These are phyloP conservation scores for Penicillium sp. DNA, from an alignment of 2,329 filamentous ascomycete species.

Conservation along the genomic window DNA sequence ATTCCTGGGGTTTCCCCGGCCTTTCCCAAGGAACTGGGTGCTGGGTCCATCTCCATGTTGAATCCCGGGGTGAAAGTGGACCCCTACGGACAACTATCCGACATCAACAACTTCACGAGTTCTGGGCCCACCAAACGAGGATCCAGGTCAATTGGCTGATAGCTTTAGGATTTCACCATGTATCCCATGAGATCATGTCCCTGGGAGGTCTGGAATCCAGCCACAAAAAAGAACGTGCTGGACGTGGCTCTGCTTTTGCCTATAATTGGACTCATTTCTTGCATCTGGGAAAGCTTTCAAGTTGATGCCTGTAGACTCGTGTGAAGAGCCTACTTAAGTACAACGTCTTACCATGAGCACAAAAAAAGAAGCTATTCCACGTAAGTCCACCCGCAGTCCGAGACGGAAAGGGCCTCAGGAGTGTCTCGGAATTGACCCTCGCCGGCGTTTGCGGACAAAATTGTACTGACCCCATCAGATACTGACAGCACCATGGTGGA, in stretches of 20 bases:
- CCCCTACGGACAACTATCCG: not conserved
- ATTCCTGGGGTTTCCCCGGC: not conserved
- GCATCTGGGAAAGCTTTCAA: not conserved
- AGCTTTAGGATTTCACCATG: too few relatives aligned
- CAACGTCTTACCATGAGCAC: not conserved
- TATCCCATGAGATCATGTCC: not conserved
- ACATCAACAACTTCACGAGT: not conserved
- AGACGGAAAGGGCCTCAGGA: not conserved
- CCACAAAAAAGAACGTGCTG: not conserved
- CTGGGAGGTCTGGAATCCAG: not conserved
- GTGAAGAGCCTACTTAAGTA: not conserved
- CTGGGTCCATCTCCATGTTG: not conserved
- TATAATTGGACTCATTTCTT: constrained; percentile 1
- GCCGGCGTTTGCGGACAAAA: not conserved
- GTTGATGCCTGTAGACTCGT: not conserved
- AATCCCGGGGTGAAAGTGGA: not conserved
- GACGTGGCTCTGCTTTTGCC: not conserved
- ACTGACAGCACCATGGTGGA: not conserved
- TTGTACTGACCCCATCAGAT: not conserved
- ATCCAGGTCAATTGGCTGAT: too few relatives aligned
- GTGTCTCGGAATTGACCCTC: not conserved
- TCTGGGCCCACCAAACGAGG: too few relatives aligned
- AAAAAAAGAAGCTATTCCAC: not conserved
- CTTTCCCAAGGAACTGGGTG: not conserved
- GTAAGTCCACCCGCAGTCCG: not conserved